Evolutionary conservation across 371 early-diverging fungal species (phyloP).

Genomic region (Entomophthora muscae): DNA sequence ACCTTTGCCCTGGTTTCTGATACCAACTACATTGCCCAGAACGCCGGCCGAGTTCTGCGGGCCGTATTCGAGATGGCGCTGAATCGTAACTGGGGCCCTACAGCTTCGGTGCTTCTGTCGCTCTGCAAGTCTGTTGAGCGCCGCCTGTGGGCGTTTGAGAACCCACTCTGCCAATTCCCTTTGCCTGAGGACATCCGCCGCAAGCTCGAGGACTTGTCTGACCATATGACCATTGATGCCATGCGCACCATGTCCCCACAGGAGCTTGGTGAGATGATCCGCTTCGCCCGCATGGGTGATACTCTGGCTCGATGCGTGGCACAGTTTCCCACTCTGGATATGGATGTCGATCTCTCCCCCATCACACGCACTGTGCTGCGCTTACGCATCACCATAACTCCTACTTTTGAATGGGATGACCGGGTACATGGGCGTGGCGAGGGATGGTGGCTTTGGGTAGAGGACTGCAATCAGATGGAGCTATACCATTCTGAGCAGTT

Average conservation of each 20-base stretch:
- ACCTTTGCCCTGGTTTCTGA: slow-evolving; percentile 91
- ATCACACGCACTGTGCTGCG: slow-evolving; percentile 81
- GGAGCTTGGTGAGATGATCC: slow-evolving; percentile 76
- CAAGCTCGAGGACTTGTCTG: slow-evolving; percentile 49
- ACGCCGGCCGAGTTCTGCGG: slow-evolving; percentile 81
- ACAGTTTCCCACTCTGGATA: slow-evolving; percentile 65
- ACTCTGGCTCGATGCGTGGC: slow-evolving; percentile 50
- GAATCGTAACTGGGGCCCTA: slow-evolving; percentile 78
- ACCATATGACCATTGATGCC: slow-evolving; percentile 37
- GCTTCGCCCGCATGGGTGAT: slow-evolving; percentile 58
- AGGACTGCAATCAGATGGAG: slow-evolving; percentile 44
- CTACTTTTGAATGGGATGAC: slow-evolving; percentile 87
- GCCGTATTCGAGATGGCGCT: slow-evolving; percentile 89
- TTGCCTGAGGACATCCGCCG: slow-evolving; percentile 52
- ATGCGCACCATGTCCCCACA: slow-evolving; percentile 68
- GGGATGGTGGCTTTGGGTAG: slow-evolving; percentile 91
- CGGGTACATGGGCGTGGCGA: slow-evolving; percentile 70
- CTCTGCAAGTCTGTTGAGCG: slow-evolving; percentile 80
- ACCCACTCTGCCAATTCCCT: slow-evolving; percentile 74
- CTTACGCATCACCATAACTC: slow-evolving; percentile 51
- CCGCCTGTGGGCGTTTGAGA: slow-evolving; percentile 90
- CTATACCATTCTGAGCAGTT: slow-evolving; percentile 36
- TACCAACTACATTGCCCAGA: slow-evolving; percentile 80
- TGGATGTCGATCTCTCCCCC: slow-evolving; percentile 69
- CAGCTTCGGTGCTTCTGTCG: slow-evolving; percentile 54